These are phyloP conservation scores for Flueggea neowawraea DNA, from an alignment of 441 rosid species.

Conservation along the genomic window DNA sequence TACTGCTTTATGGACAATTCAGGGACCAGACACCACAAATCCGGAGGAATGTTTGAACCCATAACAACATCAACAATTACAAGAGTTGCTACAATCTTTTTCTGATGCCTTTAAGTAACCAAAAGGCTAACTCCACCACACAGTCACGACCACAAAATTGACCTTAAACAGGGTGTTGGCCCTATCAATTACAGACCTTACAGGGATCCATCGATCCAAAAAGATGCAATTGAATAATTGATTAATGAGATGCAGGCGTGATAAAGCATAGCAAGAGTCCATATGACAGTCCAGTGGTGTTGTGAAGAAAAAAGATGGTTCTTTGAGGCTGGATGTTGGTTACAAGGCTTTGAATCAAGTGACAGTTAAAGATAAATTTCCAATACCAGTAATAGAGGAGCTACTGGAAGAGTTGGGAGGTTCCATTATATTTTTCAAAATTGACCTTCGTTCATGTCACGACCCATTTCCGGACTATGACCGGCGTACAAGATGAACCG, in stretches of 20 bases:
- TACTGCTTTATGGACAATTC: too few species aligned
- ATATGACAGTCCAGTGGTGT: too few species aligned
- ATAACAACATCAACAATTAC: not conserved
- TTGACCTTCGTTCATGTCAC: not conserved
- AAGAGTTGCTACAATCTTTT: not conserved
- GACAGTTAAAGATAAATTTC: too few species aligned
- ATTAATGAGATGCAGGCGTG: too few species aligned
- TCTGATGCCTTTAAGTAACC: not conserved
- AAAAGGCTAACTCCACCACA: not conserved
- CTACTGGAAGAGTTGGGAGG: constrained; percentile 1
- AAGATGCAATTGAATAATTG: too few species aligned
- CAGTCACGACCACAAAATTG: not conserved
- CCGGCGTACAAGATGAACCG: too few species aligned
- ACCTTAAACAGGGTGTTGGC: not conserved
- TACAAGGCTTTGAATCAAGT: too few species aligned
- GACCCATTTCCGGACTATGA: too few species aligned
- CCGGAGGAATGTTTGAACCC: not conserved
- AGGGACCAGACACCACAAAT: not conserved
- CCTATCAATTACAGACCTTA: not conserved
- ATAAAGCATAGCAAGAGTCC: too few species aligned
- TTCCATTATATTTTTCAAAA: not conserved
- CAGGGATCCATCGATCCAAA: not conserved
- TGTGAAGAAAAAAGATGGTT: too few species aligned
- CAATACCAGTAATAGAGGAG: not conserved
- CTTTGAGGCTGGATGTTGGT: too few species aligned